Conservation (phyloP, 2,329 filamentous ascomycete species). For the Sporothrix dimorphospora region DNA sequence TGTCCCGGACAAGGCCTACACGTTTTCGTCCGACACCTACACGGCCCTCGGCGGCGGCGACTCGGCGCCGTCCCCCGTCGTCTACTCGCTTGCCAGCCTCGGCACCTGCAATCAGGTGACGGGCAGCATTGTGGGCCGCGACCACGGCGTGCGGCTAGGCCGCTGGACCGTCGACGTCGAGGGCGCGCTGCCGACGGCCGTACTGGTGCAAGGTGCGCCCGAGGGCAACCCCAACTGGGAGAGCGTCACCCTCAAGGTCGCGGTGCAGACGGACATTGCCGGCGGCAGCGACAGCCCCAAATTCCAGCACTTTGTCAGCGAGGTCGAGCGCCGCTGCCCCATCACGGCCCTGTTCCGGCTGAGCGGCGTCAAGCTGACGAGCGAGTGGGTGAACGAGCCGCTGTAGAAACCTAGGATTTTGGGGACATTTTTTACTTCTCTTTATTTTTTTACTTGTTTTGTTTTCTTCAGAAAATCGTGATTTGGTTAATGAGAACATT, state of each 20-base stretch:
- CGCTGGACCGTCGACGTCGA: constrained; percentile 25
- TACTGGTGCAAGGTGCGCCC: constrained; percentile 20
- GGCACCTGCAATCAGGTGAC: constrained; percentile 26
- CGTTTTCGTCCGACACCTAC: constrained; percentile 24
- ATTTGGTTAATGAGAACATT: too few species aligned
- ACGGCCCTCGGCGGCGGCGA: constrained; percentile 22
- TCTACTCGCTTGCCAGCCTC: constrained; percentile 25
- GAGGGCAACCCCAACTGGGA: constrained; percentile 26
- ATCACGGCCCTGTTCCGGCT: constrained; percentile 25
- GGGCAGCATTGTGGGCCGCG: constrained; percentile 22
- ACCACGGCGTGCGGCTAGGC: constrained; percentile 21
- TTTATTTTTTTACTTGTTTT: too few species aligned
- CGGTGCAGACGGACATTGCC: constrained; percentile 21
- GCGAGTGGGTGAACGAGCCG: constrained; percentile 26
- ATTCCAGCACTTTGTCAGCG: constrained; percentile 24
- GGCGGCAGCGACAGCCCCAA: background rate
- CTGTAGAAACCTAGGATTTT: background rate
- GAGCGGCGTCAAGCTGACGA: constrained; percentile 20
- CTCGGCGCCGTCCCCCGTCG: constrained; percentile 18
- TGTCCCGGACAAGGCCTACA: constrained; percentile 17
- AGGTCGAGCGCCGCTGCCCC: constrained; percentile 27
- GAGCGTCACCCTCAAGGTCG: constrained; percentile 11
- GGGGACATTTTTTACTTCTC: background rate
- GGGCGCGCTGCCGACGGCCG: constrained; percentile 21
- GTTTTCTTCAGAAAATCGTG: too few species aligned